These are phyloP conservation scores for Citrullus mucosospermus DNA, from an alignment of 306 rosid genomes.

Conservation along the genomic window DNA sequence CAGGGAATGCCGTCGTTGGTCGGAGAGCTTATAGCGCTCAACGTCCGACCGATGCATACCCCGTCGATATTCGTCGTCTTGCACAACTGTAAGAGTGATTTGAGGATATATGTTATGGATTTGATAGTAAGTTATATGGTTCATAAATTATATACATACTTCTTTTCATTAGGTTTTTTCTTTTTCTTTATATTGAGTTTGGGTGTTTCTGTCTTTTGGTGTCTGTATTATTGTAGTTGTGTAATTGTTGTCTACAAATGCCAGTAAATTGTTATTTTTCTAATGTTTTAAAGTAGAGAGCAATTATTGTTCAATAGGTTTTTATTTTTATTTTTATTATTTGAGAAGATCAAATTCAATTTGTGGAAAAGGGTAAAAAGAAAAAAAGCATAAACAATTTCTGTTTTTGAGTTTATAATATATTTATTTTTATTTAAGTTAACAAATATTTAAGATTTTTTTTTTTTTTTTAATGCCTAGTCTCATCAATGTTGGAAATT, in stretches of 20 bases:
- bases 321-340: too few species aligned
- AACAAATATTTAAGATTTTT: too few species aligned
- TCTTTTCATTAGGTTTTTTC: neutral
- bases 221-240: neutral
- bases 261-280: neutral
- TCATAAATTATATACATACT: conserved; percentile 1
- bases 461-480: too few species aligned
- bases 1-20: conserved; percentile 41
- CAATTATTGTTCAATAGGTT: neutral
- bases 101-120: neutral
- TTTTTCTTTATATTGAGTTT: neutral
- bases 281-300: neutral
- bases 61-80: conserved; percentile 51
- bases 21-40: conserved; percentile 64
- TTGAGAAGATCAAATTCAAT: neutral
- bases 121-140: neutral
- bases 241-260: neutral
- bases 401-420: too few species aligned
- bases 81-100: conserved; percentile 23
- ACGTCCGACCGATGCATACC: conserved; percentile 79
- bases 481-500: too few species aligned
- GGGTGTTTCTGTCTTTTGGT: neutral
- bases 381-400: too few species aligned
- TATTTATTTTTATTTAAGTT: too few species aligned
- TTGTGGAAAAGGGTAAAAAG: too few species aligned